These are phyloP conservation scores for Xylaria telfairii DNA, from an alignment of 495 filamentous ascomycete genomes.

Conservation along the genomic window DNA sequence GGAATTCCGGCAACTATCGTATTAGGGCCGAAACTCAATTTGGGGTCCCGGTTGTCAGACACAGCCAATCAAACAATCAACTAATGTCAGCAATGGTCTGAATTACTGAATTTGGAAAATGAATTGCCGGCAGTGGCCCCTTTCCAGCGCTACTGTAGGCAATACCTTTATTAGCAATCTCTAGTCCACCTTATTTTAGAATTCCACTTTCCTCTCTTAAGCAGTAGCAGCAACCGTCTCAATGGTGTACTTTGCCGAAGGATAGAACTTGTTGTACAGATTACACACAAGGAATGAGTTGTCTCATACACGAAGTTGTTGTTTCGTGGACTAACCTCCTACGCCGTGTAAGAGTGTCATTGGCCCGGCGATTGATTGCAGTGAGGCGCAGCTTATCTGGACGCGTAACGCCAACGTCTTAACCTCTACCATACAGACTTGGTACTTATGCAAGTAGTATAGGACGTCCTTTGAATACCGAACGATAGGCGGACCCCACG, in stretches of 20 bases:
- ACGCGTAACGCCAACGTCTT: constrained; percentile 13
- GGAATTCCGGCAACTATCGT: constrained; percentile 3
- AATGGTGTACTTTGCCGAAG: not conserved
- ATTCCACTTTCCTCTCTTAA: too few species aligned
- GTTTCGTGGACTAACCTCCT: not conserved
- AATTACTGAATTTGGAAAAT: constrained; percentile 14
- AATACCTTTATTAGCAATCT: not conserved
- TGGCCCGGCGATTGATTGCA: not conserved
- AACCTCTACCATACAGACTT: too few species aligned
- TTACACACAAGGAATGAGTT: not conserved
- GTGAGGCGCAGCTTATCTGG: constrained; percentile 13
- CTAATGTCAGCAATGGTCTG: constrained; percentile 14
- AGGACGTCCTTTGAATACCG: not conserved
- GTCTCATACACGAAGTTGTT: not conserved
- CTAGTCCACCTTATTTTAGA: not conserved
- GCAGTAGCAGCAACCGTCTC: not conserved
- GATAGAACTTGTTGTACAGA: not conserved
- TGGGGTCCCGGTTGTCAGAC: not conserved
- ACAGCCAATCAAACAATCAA: not conserved
- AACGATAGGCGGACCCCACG: not conserved
- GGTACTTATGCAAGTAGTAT: not conserved
- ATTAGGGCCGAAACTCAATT: not conserved
- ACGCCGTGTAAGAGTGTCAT: not conserved
- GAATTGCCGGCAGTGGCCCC: not conserved
- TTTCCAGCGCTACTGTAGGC: not conserved